phyloP scores from a whole-genome alignment of 768 basidiomycete genomes.

The Mycena leptocephala region DNA sequence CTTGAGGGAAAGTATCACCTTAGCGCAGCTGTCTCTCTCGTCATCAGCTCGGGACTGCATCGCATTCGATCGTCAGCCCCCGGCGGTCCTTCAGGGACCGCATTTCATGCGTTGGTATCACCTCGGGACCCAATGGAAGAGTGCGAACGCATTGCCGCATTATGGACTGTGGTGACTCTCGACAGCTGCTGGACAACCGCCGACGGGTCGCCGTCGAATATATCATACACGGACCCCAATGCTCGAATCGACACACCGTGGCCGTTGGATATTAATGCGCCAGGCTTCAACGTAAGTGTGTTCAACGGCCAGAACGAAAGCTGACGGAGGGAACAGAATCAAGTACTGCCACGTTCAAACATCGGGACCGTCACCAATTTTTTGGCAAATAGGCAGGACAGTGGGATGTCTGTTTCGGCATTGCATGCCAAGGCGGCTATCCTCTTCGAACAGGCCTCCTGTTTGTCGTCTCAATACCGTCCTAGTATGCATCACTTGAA shows the following conservation, averaged over 20 bases:
- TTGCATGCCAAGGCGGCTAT: slow-evolving; percentile 32
- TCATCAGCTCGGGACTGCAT: slow-evolving; percentile 49
- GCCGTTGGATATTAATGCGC: slow-evolving; percentile 49
- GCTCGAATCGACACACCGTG: slow-evolving; percentile 57
- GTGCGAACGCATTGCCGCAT: slow-evolving; percentile 45
- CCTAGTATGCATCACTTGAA: slow-evolving; percentile 36
- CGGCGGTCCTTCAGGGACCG: slow-evolving; percentile 6
- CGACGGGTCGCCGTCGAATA: slow-evolving; percentile 46
- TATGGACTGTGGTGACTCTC: slow-evolving; percentile 54
- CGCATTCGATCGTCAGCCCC: slow-evolving; percentile 37
- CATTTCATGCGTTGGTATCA: slow-evolving; percentile 41
- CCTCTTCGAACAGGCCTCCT: slow-evolving; percentile 46
- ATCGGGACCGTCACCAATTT: slow-evolving; percentile 26
- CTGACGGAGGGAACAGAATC: slow-evolving; percentile 21
- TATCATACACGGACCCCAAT: slow-evolving; percentile 48
- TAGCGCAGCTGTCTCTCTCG: slow-evolving; percentile 56
- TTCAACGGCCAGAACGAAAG: neutral
- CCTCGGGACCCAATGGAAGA: slow-evolving; percentile 51
- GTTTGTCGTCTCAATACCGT: slow-evolving; percentile 35
- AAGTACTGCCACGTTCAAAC: neutral
- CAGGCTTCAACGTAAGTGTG: neutral
- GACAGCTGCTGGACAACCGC: slow-evolving; percentile 54
- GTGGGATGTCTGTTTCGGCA: slow-evolving; percentile 4
- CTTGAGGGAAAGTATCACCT: slow-evolving; percentile 61
- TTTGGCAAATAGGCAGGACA: slow-evolving; percentile 8